Evolutionary conservation across 225 moss, liverwort and hornwort genomes (phyloP), one percentile per base, ranked within the genome.

Genomic region (Polytrichum formosum): DNA sequence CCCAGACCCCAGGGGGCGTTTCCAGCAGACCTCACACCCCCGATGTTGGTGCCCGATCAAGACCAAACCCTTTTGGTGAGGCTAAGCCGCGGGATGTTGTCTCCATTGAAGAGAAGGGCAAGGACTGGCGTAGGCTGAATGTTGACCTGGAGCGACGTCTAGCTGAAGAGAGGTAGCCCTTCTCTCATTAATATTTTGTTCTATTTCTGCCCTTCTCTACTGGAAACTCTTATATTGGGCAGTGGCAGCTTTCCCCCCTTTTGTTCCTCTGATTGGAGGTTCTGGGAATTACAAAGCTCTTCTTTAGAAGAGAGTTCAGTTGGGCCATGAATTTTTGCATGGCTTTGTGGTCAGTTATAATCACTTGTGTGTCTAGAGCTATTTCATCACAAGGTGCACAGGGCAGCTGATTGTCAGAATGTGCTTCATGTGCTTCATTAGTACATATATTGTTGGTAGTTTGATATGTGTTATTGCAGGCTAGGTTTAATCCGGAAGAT

Each of bases 21-120:
- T 83, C 83, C 20, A 83, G 86, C 73, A 73, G 84, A 55, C 88
- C 88, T 28, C 82, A 66, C 2, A 88, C 85, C 18, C 96, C 96
- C 0, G 96, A 97, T 46, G 87, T 92, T 7, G 90, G 84, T 6
- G 6, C 55, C 5, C 88, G 91, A 6, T 71, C 87, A 0, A 82
- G 85, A 71, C 74, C 83, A 54, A 96, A 81, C 65, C 93, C 96
- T 0, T 95, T 95, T 59, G 95, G 95, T 18, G 92, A 95, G 10
- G 95, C 95, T 0, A 92, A 80, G 17, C 86, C 92, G 0, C 81
- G 91, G 27, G 92, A 95, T 60, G 3, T 63, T 5, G 70, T 74
- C 18, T 63, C 78, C 37, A 64, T 77, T n/a, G 95, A 93, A 35
- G 89, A 85, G 16, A 85, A 86, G 76, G 88, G 88, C 70, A 92